These are phyloP conservation scores for Aspergillus heteromorphus DNA, from an alignment of 495 filamentous ascomycete genomes.

Conservation along the genomic window DNA sequence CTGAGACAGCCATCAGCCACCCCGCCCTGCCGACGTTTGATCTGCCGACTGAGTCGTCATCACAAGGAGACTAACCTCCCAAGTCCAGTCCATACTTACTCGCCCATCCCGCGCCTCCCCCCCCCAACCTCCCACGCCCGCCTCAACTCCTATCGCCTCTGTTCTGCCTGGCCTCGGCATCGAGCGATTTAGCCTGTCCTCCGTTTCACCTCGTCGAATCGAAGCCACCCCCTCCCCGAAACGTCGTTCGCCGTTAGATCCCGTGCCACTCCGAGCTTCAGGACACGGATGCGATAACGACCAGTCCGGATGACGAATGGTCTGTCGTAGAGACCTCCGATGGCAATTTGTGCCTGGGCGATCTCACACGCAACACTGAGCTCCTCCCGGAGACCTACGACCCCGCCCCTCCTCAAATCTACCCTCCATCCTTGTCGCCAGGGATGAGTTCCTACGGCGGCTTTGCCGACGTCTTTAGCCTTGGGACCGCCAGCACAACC, in stretches of 20 bases:
- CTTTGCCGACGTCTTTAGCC: constrained; percentile 35
- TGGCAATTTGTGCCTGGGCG: constrained; percentile 39
- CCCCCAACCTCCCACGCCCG: constrained; percentile 7
- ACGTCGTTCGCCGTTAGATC: too few relatives aligned
- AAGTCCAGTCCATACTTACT: constrained; percentile 3
- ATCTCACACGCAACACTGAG: constrained; percentile 20
- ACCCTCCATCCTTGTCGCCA: constrained; percentile 18
- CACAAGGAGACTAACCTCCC: constrained; percentile 11
- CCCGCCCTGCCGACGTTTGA: not conserved
- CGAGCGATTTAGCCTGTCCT: not conserved
- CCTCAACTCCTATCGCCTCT: not conserved
- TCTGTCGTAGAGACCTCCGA: constrained; percentile 38
- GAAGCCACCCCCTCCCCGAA: not conserved
- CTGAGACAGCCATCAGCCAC: not conserved
- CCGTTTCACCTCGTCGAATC: not conserved
- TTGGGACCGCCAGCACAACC: constrained; percentile 26
- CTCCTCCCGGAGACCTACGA: constrained; percentile 20
- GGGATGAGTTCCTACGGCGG: constrained; percentile 45
- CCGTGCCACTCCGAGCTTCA: constrained; percentile 6
- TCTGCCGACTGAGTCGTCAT: constrained; percentile 9
- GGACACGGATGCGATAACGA: constrained; percentile 34
- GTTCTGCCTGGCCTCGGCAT: not conserved
- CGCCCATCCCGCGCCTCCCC: constrained; percentile 8
- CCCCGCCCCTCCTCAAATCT: constrained; percentile 14
- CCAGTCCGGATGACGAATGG: constrained; percentile 39